These are phyloP conservation scores for Wolfiporia cocos DNA, from an alignment of 1,284 basidiomycete genomes.

Conservation along the genomic window DNA sequence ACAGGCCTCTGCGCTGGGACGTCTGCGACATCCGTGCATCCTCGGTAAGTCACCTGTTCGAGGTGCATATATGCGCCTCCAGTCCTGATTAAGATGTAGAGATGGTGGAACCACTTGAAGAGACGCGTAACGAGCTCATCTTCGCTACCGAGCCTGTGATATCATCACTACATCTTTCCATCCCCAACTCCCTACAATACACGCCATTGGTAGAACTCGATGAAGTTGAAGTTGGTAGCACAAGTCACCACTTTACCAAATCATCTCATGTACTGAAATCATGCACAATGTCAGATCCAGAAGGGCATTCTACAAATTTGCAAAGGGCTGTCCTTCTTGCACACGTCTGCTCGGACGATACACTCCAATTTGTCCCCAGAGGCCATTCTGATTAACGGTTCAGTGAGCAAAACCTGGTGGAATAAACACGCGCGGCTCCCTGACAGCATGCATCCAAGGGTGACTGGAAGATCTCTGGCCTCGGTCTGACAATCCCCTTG, in stretches of 20 bases:
- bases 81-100: too few relatives aligned
- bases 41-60: slow-evolving; percentile 47
- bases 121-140: slow-evolving; percentile 81
- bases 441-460: slow-evolving; percentile 49
- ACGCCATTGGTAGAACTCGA: slow-evolving; percentile 67
- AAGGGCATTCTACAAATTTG: slow-evolving; percentile 94
- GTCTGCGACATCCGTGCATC: slow-evolving; percentile 90
- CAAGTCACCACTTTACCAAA: neutral
- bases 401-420: slow-evolving; percentile 49
- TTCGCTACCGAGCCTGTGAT: slow-evolving; percentile 92
- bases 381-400: slow-evolving; percentile 80
- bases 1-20: slow-evolving; percentile 82
- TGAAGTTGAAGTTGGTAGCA: slow-evolving; percentile 75
- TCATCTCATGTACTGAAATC: neutral
- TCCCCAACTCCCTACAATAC: slow-evolving; percentile 54
- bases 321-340: slow-evolving; percentile 90
- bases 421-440: neutral
- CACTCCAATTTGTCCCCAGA: slow-evolving; percentile 90
- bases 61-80: too few relatives aligned
- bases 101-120: slow-evolving; percentile 98
- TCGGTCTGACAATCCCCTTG: slow-evolving; percentile 83
- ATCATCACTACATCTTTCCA: slow-evolving; percentile 72
- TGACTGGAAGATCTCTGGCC: slow-evolving; percentile 96
- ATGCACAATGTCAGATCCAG: slow-evolving; percentile 64
- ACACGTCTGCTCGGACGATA: slow-evolving; percentile 86